phyloP scores from a whole-genome alignment of 2,329 filamentous ascomycete species.

The Coniosporium uncinatum region DNA sequence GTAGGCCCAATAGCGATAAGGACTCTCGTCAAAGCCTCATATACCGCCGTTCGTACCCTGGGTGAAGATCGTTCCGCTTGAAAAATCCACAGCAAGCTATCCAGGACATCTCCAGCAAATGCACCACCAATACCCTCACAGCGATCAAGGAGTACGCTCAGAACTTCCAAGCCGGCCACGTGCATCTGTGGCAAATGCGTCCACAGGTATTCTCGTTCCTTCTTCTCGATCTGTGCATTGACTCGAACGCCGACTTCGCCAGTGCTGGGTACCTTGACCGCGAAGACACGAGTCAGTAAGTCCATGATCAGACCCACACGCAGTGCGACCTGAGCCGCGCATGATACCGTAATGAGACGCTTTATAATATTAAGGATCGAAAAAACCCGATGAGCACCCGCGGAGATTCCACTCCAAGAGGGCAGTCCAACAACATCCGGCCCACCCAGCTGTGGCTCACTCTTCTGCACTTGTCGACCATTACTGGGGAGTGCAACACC shows the following conservation, averaged over 20 bases:
- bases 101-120: constrained; percentile 54
- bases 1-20: constrained; percentile 59
- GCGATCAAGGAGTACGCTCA: constrained; percentile 50
- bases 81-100: constrained; percentile 71
- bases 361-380: constrained; percentile 61
- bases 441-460: constrained; percentile 14
- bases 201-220: constrained; percentile 80
- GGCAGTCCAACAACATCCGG: constrained; percentile 44
- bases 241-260: constrained; percentile 49
- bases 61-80: constrained; percentile 42
- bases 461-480: constrained; percentile 24
- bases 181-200: constrained; percentile 69
- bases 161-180: constrained; percentile 58
- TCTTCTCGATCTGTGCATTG: constrained; percentile 68
- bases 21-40: constrained; percentile 51
- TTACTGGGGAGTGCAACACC: constrained; percentile 24
- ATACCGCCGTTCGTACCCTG: constrained; percentile 54
- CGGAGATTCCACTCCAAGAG: constrained; percentile 67
- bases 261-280: constrained; percentile 49
- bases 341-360: constrained; percentile 57
- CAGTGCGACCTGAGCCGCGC: constrained; percentile 58
- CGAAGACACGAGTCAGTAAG: constrained; percentile 62
- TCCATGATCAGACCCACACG: constrained; percentile 65
- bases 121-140: constrained; percentile 53
- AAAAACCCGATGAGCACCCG: constrained; percentile 64